Evolutionary conservation across 2,329 filamentous ascomycete genomes (phyloP).

Genomic region (Hirsutella thompsonii): DNA sequence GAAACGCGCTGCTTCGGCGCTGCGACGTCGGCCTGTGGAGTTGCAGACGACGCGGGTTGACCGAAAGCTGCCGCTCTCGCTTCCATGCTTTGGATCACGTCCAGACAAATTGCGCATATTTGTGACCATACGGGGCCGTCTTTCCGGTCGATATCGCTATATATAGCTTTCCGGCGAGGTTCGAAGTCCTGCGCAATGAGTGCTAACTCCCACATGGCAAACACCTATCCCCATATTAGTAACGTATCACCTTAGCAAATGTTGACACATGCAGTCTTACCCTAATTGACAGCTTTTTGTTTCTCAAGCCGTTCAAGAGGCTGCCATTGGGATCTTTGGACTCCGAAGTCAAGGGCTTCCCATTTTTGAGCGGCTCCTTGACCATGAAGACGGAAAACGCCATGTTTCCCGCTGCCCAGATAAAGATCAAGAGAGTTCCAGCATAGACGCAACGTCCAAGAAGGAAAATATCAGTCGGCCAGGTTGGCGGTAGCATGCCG

Average conservation of each 20-base stretch:
- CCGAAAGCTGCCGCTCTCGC: slow-evolving; percentile 51
- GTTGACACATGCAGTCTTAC: slow-evolving; percentile 30
- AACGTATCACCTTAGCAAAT: background rate
- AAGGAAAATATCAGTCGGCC: slow-evolving; percentile 44
- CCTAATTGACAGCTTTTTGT: slow-evolving; percentile 66
- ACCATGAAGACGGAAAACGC: slow-evolving; percentile 73
- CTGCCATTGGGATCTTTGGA: slow-evolving; percentile 89
- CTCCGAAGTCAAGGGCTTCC: slow-evolving; percentile 69
- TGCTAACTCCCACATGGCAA: slow-evolving; percentile 84
- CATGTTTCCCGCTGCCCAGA: slow-evolving; percentile 68
- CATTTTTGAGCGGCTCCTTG: slow-evolving; percentile 71
- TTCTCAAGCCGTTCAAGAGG: slow-evolving; percentile 69
- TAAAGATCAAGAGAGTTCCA: slow-evolving; percentile 51
- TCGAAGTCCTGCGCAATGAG: slow-evolving; percentile 65
- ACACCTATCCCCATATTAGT: slow-evolving; percentile 37
- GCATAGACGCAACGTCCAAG: slow-evolving; percentile 44
- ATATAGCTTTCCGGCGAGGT: slow-evolving; percentile 68
- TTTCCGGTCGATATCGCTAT: slow-evolving; percentile 72
- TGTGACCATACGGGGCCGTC: slow-evolving; percentile 75
- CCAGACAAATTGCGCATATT: slow-evolving; percentile 56
- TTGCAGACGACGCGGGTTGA: slow-evolving; percentile 24
- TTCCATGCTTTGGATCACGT: slow-evolving; percentile 54
- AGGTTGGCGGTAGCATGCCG: slow-evolving; percentile 45
- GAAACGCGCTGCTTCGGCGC: slow-evolving; percentile 22
- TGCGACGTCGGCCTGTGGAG: slow-evolving; percentile 15